Evolutionary conservation across 768 basidiomycete genomes (phyloP).

Genomic region (Tephrocybe sp.): DNA sequence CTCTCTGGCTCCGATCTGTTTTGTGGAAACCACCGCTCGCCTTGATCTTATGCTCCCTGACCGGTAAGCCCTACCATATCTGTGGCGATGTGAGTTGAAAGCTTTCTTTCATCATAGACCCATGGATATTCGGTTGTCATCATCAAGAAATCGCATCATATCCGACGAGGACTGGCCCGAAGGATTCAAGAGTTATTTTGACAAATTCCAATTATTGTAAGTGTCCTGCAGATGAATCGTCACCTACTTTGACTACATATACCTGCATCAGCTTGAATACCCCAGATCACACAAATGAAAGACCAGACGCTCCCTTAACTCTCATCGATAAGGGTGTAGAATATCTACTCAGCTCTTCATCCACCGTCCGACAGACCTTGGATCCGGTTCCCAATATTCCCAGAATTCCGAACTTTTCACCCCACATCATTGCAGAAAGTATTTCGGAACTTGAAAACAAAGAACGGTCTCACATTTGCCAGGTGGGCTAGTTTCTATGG

Average conservation of each 20-base stretch:
- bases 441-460: conserved; percentile 52
- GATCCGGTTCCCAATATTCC: conserved; percentile 20
- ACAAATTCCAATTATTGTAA: conserved; percentile 41
- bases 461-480: conserved; percentile 48
- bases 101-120: conserved; percentile 38
- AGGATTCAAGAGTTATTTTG: conserved; percentile 39
- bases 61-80: conserved; percentile 34
- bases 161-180: conserved; percentile 33
- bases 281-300: conserved; percentile 24
- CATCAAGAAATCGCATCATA: conserved; percentile 31
- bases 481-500: conserved; percentile 37
- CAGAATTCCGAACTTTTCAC: conserved; percentile 5
- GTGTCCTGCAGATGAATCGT: conserved; percentile 21
- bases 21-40: conserved; percentile 32
- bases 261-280: conserved; percentile 31
- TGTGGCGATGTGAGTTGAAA: background rate
- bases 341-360: conserved; percentile 47
- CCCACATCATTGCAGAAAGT: conserved; percentile 41
- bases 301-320: conserved; percentile 47
- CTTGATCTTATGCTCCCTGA: conserved; percentile 58
- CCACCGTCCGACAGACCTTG: conserved; percentile 45
- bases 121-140: conserved; percentile 54
- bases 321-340: conserved; percentile 31
- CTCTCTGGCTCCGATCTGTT: conserved; percentile 25
- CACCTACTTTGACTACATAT: background rate